phyloP scores from a whole-genome alignment of 2,329 filamentous ascomycete species.

The Penicillium sp. region DNA sequence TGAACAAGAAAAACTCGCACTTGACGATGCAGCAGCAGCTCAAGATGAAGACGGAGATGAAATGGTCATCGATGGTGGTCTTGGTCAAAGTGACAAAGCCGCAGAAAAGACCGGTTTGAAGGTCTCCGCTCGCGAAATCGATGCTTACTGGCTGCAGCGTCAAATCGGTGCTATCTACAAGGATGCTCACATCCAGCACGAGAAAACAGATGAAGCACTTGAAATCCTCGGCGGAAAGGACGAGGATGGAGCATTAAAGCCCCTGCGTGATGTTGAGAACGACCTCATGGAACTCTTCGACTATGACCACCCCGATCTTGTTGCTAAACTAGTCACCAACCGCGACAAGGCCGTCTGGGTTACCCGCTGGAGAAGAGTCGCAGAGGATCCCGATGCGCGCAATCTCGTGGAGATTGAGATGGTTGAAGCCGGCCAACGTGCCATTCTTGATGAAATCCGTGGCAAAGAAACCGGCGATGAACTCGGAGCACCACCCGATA shows the following conservation, averaged over 20 bases:
- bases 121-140: conserved; percentile 83
- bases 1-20: conserved; percentile 58
- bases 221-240: conserved; percentile 76
- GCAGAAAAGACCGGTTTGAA: conserved; percentile 52
- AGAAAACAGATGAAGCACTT: conserved; percentile 84
- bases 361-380: conserved; percentile 78
- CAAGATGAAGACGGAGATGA: conserved; percentile 61
- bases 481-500: conserved; percentile 61
- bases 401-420: conserved; percentile 84
- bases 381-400: conserved; percentile 71
- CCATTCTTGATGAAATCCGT: conserved; percentile 83
- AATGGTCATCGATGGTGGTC: conserved; percentile 76
- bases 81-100: conserved; percentile 44
- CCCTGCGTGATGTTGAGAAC: conserved; percentile 91
- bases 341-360: conserved; percentile 95
- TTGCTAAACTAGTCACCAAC: conserved; percentile 87
- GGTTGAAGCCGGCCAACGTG: conserved; percentile 79
- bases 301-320: conserved; percentile 91
- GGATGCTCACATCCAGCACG: conserved; percentile 88
- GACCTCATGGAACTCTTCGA: conserved; percentile 98
- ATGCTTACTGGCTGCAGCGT: conserved; percentile 95
- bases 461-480: conserved; percentile 63
- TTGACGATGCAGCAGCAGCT: conserved; percentile 43
- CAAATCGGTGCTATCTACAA: conserved; percentile 85
- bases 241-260: conserved; percentile 74